Percentiles rank a stretch among this genome's conserved stretches.
Evolutionary conservation across 31 red algal genomes (phyloP).

Genomic region (Porphyra umbilicalis): DNA sequence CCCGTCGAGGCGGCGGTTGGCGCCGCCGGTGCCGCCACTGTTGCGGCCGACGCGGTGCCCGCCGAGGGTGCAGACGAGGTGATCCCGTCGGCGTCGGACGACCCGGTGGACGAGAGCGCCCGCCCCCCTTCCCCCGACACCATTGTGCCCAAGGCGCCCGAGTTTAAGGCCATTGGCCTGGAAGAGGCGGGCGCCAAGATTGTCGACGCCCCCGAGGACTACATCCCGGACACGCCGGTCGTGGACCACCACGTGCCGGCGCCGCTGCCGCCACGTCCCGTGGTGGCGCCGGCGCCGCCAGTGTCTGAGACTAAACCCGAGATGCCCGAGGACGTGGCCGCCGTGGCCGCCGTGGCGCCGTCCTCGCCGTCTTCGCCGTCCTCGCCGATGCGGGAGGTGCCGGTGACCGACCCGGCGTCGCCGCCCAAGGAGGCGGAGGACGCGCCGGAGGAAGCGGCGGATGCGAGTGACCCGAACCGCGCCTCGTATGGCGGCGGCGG

Average conservation of each 20-base stretch:
- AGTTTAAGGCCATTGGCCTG: not conserved
- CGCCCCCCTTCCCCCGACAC: not conserved
- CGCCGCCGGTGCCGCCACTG: not conserved
- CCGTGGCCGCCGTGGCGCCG: not conserved
- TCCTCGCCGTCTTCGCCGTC: not conserved
- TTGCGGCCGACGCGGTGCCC: not conserved
- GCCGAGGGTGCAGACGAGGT: not conserved
- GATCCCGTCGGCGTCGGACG: not conserved
- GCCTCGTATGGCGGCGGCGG: not conserved
- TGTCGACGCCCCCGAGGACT: not conserved
- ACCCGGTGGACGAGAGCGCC: not conserved
- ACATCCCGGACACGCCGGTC: not conserved
- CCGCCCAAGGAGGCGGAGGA: not conserved
- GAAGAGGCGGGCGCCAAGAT: not conserved
- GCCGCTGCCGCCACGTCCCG: not conserved
- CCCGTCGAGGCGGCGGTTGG: not conserved
- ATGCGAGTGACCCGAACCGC: not conserved
- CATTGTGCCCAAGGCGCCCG: not conserved
- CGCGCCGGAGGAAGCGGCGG: not conserved
- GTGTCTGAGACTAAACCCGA: not conserved
- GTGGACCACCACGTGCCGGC: not conserved
- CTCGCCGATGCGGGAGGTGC: not conserved
- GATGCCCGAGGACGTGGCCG: not conserved
- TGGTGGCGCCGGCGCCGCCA: not conserved
- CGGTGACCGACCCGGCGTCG: not conserved